These are phyloP conservation scores for Suillus americanus DNA, from an alignment of 768 basidiomycete species.

Conservation along the genomic window DNA sequence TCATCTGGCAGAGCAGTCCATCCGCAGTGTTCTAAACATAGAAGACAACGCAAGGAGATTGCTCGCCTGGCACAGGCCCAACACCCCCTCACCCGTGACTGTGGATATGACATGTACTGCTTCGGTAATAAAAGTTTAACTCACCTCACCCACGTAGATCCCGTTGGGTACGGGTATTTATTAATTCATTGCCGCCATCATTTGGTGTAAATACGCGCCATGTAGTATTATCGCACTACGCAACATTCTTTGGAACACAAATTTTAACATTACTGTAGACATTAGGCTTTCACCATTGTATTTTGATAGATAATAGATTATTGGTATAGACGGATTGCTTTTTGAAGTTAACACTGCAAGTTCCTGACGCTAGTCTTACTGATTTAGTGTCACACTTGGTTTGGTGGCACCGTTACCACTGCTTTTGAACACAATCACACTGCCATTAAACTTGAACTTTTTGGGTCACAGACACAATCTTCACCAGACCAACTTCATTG, in stretches of 20 bases:
- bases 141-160: background rate
- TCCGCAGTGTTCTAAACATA: constrained; percentile 58
- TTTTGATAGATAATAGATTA: background rate
- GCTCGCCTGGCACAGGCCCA: constrained; percentile 49
- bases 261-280: background rate
- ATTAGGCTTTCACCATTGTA: background rate
- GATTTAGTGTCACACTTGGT: background rate
- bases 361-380: no score
- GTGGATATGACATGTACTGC: background rate
- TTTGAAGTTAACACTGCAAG: background rate
- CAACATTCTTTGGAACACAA: background rate
- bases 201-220: background rate
- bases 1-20: constrained; percentile 61
- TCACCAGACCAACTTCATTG: no score
- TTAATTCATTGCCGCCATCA: background rate
- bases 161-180: background rate
- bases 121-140: background rate
- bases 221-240: background rate
- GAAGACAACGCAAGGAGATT: constrained; percentile 59
- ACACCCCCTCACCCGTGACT: background rate
- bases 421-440: no score
- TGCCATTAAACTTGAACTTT: no score
- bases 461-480: no score
- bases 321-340: background rate
- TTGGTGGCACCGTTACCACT: no score